These are phyloP conservation scores for Melanogaster broomeanus DNA, from an alignment of 768 basidiomycete species.

Conservation along the genomic window DNA sequence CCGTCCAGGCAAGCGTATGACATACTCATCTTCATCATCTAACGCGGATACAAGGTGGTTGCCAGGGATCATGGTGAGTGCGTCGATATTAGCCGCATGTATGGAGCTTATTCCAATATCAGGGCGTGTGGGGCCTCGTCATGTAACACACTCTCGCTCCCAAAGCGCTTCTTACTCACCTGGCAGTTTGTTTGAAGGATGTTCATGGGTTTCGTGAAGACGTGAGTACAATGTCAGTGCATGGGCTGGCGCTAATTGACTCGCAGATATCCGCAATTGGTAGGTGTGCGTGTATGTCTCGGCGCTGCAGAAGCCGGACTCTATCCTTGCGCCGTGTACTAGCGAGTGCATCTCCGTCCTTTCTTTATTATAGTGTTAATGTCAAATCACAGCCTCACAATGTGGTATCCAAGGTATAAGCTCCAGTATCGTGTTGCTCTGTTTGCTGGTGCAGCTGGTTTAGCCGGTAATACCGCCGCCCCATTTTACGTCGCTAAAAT, in stretches of 20 bases:
- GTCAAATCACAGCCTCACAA: conserved; percentile 44
- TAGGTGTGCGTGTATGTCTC: conserved; percentile 57
- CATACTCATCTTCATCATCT: conserved; percentile 34
- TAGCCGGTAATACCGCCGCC: conserved; percentile 42
- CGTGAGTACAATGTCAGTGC: conserved; percentile 32
- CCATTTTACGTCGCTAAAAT: background rate
- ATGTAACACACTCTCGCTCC: conserved; percentile 38
- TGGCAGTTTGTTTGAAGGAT: conserved; percentile 47
- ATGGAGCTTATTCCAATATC: background rate
- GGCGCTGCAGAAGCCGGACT: conserved; percentile 71
- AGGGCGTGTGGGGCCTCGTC: conserved; percentile 67
- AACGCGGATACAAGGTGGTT: conserved; percentile 48
- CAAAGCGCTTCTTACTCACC: conserved; percentile 5
- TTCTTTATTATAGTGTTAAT: background rate
- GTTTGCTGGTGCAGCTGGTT: conserved; percentile 66
- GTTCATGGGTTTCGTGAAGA: conserved; percentile 68
- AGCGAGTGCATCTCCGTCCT: conserved; percentile 39
- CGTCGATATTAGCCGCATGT: background rate
- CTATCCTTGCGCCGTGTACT: conserved; percentile 75
- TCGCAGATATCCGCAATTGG: conserved; percentile 59
- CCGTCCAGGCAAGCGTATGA: conserved; percentile 42
- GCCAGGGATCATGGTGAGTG: conserved; percentile 59
- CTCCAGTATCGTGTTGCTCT: conserved; percentile 60
- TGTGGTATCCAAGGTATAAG: conserved; percentile 69
- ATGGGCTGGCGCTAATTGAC: background rate